These are phyloP conservation scores for Neurospora crassa DNA, from an alignment of 2,329 filamentous ascomycete species.

Conservation along the genomic window DNA sequence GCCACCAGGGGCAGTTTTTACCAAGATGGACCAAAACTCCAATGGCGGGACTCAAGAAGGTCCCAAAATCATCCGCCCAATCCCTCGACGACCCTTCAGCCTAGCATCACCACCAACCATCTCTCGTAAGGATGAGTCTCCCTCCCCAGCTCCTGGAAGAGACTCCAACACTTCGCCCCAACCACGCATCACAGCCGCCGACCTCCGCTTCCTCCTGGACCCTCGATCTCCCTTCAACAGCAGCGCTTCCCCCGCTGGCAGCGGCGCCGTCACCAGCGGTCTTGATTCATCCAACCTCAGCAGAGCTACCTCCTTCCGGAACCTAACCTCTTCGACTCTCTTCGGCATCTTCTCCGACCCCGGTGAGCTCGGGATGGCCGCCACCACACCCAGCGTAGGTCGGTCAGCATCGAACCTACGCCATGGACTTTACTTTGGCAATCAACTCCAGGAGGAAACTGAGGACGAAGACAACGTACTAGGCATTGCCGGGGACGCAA, in stretches of 20 bases:
- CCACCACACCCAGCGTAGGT: conserved; percentile 45
- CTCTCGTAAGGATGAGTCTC: conserved; percentile 29
- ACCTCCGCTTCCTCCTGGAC: conserved; percentile 26
- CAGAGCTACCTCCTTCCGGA: conserved; percentile 69
- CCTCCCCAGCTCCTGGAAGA: conserved; percentile 26
- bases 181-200: conserved; percentile 36
- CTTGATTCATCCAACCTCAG: conserved; percentile 37
- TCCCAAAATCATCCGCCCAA: conserved; percentile 55
- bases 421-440: not conserved
- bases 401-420: conserved; percentile 19
- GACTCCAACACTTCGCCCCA: conserved; percentile 33
- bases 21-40: not conserved
- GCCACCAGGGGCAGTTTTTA: not conserved
- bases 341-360: conserved; percentile 71
- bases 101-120: conserved; percentile 39
- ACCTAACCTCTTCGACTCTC: conserved; percentile 81
- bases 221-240: conserved; percentile 21
- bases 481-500: conserved; percentile 1
- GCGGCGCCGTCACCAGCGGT: conserved; percentile 7
- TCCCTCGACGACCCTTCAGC: conserved; percentile 63
- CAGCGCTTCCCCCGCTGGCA: conserved; percentile 3
- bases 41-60: conserved; percentile 14
- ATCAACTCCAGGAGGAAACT: not conserved
- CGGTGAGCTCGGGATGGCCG: conserved; percentile 17
- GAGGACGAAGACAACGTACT: not conserved